Conservation (phyloP, 805 yeast species). For the Nakazawaea ernobii region DNA sequence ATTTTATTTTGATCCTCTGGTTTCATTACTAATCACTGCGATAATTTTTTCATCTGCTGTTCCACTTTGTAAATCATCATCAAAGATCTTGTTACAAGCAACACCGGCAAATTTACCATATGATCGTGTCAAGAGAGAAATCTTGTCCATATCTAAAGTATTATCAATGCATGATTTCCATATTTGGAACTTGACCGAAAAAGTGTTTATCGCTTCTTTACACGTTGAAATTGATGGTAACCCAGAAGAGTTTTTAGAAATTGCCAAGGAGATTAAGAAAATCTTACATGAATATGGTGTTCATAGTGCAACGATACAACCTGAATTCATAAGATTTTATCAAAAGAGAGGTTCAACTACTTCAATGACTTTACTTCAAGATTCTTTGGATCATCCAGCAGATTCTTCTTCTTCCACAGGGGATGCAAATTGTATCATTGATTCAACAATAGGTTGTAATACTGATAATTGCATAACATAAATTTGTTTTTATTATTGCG, state of each 20-base stretch:
- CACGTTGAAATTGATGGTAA: constrained; percentile 70
- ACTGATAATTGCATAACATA: constrained; percentile 33
- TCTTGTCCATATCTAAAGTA: constrained; percentile 64
- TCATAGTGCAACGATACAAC: constrained; percentile 93
- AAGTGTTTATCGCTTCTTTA: constrained; percentile 77
- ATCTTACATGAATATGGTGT: constrained; percentile 81
- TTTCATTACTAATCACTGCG: constrained; percentile 78
- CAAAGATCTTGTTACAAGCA: constrained; percentile 86
- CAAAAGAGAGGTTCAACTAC: constrained; percentile 23
- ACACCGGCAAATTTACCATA: constrained; percentile 83
- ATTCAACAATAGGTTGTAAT: constrained; percentile 48
- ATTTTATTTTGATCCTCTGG: constrained; percentile 77
- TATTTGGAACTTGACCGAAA: constrained; percentile 92
- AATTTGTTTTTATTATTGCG: constrained; percentile 3
- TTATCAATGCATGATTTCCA: constrained; percentile 91
- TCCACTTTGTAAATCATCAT: constrained; percentile 81
- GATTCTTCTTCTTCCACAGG: neutral
- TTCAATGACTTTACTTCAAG: constrained; percentile 11
- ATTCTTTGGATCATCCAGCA: neutral
- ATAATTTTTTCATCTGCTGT: constrained; percentile 89
- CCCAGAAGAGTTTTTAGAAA: constrained; percentile 61
- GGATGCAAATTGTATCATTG: constrained; percentile 36
- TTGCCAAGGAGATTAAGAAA: constrained; percentile 70
- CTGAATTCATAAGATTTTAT: constrained; percentile 59
- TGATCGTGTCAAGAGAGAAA: constrained; percentile 63